Percentiles rank a stretch among this genome's conserved stretches.
phyloP scores from a whole-genome alignment of 2,329 filamentous ascomycete species.

The Cladosporium velox region DNA sequence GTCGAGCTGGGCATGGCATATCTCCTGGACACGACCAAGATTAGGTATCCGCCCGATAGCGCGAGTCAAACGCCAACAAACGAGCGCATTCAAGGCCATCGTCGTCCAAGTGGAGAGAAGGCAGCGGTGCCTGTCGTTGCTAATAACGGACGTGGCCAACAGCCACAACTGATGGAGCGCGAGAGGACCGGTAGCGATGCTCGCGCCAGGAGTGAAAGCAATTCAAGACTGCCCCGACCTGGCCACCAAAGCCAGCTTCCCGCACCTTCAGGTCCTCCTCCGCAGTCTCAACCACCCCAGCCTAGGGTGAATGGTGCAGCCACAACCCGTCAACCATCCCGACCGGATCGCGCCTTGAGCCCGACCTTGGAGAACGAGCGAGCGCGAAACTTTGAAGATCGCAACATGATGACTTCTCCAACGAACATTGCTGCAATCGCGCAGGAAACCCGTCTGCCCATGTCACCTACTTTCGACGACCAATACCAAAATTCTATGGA shows the following conservation, averaged over 20 bases:
- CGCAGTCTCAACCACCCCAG: slow-evolving; percentile 56
- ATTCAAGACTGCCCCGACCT: slow-evolving; percentile 62
- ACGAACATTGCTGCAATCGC: slow-evolving; percentile 13
- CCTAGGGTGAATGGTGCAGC: slow-evolving; percentile 28
- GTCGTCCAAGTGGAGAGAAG: slow-evolving; percentile 38
- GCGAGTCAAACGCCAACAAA: slow-evolving; percentile 37
- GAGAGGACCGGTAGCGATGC: slow-evolving; percentile 31
- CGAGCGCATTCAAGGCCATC: slow-evolving; percentile 33
- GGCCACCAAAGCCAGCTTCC: slow-evolving; percentile 54
- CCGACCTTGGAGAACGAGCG: slow-evolving; percentile 33
- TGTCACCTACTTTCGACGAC: slow-evolving; percentile 22
- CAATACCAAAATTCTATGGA: slow-evolving; percentile 4
- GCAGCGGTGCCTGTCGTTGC: slow-evolving; percentile 19
- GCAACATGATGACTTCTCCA: slow-evolving; percentile 24
- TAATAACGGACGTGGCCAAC: slow-evolving; percentile 25
- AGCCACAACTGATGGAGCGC: slow-evolving; percentile 34
- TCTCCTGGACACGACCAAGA: slow-evolving; percentile 91
- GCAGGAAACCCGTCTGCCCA: slow-evolving; percentile 20
- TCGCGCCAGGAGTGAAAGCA: slow-evolving; percentile 34
- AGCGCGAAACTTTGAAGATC: slow-evolving; percentile 31
- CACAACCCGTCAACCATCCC: slow-evolving; percentile 33
- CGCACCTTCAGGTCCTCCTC: slow-evolving; percentile 64
- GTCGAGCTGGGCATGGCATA: slow-evolving; percentile 88
- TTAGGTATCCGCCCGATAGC: slow-evolving; percentile 78
- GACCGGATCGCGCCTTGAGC: slow-evolving; percentile 36